Evolutionary conservation across 73 alveolate genomes (phyloP).

Genomic region (Paramecium caudatum): DNA sequence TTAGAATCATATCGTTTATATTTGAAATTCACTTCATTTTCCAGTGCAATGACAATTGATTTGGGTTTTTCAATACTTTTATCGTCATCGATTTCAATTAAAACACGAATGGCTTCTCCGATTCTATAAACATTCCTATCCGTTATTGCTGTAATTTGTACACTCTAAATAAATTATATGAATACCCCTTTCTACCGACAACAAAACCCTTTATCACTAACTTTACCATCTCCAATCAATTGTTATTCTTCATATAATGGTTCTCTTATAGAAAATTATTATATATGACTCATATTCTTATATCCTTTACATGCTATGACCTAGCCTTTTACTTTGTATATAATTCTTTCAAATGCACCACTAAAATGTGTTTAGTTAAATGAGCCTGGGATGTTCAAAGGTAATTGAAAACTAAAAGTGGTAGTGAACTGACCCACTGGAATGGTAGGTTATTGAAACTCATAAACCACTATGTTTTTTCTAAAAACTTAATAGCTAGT

Average conservation of each 20-base stretch:
- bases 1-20: not conserved
- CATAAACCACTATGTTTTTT: slow-evolving; percentile 2
- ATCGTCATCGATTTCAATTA: not conserved
- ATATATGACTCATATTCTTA: slow-evolving; percentile 11
- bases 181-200: slow-evolving; percentile 10
- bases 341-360: slow-evolving; percentile 34
- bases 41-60: not conserved
- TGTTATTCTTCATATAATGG: slow-evolving; percentile 8
- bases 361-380: slow-evolving; percentile 9
- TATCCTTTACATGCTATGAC: slow-evolving; percentile 20
- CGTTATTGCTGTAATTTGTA: not conserved
- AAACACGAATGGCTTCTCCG: slow-evolving; percentile 16
- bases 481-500: not conserved
- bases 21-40: not conserved
- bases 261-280: slow-evolving; percentile 1
- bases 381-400: not conserved
- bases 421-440: slow-evolving; percentile 35
- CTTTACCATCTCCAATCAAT: slow-evolving; percentile 27
- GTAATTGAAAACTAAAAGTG: not conserved
- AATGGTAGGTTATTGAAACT: slow-evolving; percentile 33
- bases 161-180: not conserved
- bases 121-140: slow-evolving; percentile 36
- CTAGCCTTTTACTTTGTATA: slow-evolving; percentile 9
- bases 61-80: not conserved
- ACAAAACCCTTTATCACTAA: slow-evolving; percentile 11